These are phyloP conservation scores for Amaranthus palmeri DNA, from an alignment of 148 eudicot species.

Conservation along the genomic window DNA sequence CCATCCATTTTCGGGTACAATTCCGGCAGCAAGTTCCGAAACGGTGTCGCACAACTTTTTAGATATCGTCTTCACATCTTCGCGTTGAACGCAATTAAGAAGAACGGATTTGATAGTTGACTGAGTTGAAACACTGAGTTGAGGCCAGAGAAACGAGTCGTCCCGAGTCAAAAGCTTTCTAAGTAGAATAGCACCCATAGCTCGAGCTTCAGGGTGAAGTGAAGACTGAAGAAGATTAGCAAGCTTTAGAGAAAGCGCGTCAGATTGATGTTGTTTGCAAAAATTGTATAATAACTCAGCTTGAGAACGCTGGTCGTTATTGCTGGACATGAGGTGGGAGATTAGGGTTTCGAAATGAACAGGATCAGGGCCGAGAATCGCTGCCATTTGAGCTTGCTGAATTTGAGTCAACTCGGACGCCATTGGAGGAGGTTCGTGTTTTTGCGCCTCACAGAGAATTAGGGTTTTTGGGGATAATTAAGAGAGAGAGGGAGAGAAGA, in stretches of 20 bases:
- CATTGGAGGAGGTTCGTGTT: slow-evolving; percentile 21
- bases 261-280: slow-evolving; percentile 48
- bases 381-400: slow-evolving; percentile 45
- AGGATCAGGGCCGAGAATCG: slow-evolving; percentile 47
- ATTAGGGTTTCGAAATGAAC: slow-evolving; percentile 60
- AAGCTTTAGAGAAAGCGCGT: slow-evolving; percentile 47
- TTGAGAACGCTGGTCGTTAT: slow-evolving; percentile 54
- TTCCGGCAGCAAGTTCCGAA: slow-evolving; percentile 72
- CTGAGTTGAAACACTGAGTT: slow-evolving; percentile 48
- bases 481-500: slow-evolving; percentile 5
- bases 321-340: slow-evolving; percentile 57
- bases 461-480: slow-evolving; percentile 22
- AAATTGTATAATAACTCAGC: slow-evolving; percentile 61
- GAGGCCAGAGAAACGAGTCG: slow-evolving; percentile 47
- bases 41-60: slow-evolving; percentile 73
- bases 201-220: slow-evolving; percentile 40
- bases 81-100: slow-evolving; percentile 47
- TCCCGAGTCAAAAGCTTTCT: slow-evolving; percentile 45
- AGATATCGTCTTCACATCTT: slow-evolving; percentile 48
- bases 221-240: slow-evolving; percentile 41
- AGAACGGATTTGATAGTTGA: slow-evolving; percentile 50
- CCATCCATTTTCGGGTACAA: slow-evolving; percentile 69
- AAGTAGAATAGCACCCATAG: slow-evolving; percentile 48
- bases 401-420: slow-evolving; percentile 46
- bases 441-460: slow-evolving; percentile 23